Conservation (phyloP, 129 eudicot genomes). For the Saposhnikovia divaricata region DNA sequence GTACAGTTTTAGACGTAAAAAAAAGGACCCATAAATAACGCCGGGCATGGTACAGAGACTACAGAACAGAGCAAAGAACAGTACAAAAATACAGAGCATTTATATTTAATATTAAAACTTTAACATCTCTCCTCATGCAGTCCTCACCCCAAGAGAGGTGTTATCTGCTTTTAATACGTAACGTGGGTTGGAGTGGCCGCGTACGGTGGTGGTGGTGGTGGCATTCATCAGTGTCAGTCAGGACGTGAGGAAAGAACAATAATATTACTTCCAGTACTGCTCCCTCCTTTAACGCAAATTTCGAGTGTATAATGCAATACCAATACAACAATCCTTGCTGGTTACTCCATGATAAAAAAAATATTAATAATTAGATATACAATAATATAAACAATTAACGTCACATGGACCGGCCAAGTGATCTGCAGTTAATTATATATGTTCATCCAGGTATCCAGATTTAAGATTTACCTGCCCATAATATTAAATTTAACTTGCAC, state of each 20-base stretch:
- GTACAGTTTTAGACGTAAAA: not conserved
- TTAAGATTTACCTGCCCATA: not conserved
- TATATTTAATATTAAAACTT: not conserved
- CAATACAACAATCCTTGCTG: not conserved
- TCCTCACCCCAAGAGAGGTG: not conserved
- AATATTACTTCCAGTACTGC: not conserved
- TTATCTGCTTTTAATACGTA: not conserved
- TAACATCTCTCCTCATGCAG: too few relatives aligned
- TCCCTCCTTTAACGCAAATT: not conserved
- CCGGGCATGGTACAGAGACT: not conserved
- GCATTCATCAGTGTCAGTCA: slow-evolving; percentile 2
- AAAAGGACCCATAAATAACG: slow-evolving; percentile 2
- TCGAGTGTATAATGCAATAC: not conserved
- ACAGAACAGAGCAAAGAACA: not conserved
- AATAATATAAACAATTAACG: not conserved
- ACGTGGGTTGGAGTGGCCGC: not conserved
- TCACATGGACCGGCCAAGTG: not conserved
- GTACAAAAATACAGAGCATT: not conserved
- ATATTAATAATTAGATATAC: not conserved
- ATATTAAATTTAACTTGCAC: not conserved
- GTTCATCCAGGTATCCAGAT: not conserved
- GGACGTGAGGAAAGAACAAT: not conserved
- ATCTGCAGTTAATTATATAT: not conserved
- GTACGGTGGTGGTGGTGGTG: slow-evolving; percentile 7
- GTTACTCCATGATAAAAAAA: not conserved